Percentiles rank a stretch among this genome's conserved stretches.
Conservation (phyloP, 805 yeast genomes). For the Candida anglica region DNA sequence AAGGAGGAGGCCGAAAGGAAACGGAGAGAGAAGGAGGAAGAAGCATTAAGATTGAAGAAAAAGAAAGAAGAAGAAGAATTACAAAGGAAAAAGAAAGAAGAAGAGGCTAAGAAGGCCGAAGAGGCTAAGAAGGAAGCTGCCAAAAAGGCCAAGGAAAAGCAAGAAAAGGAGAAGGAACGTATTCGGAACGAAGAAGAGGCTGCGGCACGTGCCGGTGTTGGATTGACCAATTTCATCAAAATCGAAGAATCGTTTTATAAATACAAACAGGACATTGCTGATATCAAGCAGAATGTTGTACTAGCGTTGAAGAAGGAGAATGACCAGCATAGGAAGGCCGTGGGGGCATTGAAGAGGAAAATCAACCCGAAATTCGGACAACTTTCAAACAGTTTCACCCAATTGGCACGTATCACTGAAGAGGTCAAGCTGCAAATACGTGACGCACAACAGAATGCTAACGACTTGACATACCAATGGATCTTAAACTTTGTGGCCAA, state of each 20-base stretch:
- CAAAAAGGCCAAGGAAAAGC: conserved; percentile 5
- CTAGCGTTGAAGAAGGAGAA: conserved; percentile 47
- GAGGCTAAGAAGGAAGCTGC: conserved; percentile 8
- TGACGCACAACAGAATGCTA: conserved; percentile 35
- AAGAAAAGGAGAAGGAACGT: background rate
- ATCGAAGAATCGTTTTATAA: conserved; percentile 43
- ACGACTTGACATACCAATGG: conserved; percentile 63
- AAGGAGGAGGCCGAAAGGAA: conserved; percentile 15
- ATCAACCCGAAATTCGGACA: conserved; percentile 92
- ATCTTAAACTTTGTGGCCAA: conserved; percentile 80
- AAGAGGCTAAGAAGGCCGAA: conserved; percentile 5
- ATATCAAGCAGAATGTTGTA: conserved; percentile 59
- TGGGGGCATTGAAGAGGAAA: conserved; percentile 62
- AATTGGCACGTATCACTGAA: conserved; percentile 47
- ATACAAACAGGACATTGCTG: conserved; percentile 48
- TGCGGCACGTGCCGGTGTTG: conserved; percentile 17
- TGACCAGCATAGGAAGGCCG: conserved; percentile 48
- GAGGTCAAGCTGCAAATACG: conserved; percentile 51
- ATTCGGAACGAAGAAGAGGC: conserved; percentile 5
- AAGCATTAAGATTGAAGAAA: conserved; percentile 11
- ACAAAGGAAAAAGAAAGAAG: conserved; percentile 6
- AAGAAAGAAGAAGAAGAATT: conserved; percentile 10
- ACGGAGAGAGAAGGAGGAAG: conserved; percentile 12
- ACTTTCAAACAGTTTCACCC: conserved; percentile 65
- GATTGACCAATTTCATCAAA: conserved; percentile 25